A percentile compares a stretch with the other conserved stretches of the same genome.
phyloP scores from a whole-genome alignment of 805 yeast genomes.

The Hanseniaspora lachancei region DNA sequence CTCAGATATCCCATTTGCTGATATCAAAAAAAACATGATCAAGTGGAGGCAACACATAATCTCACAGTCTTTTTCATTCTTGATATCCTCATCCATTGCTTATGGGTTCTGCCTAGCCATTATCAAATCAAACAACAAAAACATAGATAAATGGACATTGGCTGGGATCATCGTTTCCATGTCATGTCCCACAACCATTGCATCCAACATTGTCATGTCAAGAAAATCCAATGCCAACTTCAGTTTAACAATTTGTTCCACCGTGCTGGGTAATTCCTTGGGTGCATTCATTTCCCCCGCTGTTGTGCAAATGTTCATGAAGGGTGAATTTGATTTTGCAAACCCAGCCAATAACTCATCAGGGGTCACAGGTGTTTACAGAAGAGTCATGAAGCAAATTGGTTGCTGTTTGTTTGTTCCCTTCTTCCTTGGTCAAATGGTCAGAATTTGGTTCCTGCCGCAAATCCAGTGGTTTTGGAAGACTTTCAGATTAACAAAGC shows the following conservation, averaged over 20 bases:
- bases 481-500: conserved; percentile 50
- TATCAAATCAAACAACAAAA: conserved; percentile 39
- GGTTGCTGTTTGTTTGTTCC: conserved; percentile 79
- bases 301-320: conserved; percentile 53
- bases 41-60: conserved; percentile 78
- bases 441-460: conserved; percentile 56
- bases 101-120: conserved; percentile 64
- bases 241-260: conserved; percentile 66
- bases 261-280: conserved; percentile 66
- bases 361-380: conserved; percentile 46
- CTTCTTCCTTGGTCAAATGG: conserved; percentile 71
- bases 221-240: conserved; percentile 74
- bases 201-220: conserved; percentile 89
- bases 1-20: conserved; percentile 55
- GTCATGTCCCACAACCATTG: conserved; percentile 82
- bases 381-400: conserved; percentile 72
- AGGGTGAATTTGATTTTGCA: conserved; percentile 56
- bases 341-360: conserved; percentile 53
- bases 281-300: conserved; percentile 89
- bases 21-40: conserved; percentile 46
- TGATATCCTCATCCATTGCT: conserved; percentile 57
- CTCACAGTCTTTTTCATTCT: conserved; percentile 52
- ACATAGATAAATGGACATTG: conserved; percentile 63
- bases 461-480: conserved; percentile 48
- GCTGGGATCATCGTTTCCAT: conserved; percentile 75